Conservation (phyloP, 306 rosid genomes). For the Citrullus amarus region DNA sequence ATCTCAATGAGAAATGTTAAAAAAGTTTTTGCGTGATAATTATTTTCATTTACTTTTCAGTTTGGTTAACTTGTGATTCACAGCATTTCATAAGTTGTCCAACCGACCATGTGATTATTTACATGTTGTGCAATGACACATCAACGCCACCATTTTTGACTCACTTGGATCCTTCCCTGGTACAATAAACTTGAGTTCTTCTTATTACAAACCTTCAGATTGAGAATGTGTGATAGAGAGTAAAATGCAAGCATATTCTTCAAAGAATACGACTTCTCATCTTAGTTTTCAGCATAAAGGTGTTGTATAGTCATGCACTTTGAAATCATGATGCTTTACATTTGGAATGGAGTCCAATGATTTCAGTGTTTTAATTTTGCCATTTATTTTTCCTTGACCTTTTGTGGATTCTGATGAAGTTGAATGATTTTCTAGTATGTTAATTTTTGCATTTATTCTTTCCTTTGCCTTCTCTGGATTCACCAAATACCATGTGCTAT, state of each 20-base stretch:
- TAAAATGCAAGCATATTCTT: slow-evolving; percentile 2
- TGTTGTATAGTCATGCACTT: not conserved
- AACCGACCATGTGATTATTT: not conserved
- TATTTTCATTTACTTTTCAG: not conserved
- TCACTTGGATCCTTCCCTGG: not conserved
- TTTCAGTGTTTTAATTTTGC: not conserved
- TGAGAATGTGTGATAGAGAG: not conserved
- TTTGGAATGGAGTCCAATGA: not conserved
- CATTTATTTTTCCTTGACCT: not conserved
- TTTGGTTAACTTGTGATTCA: not conserved
- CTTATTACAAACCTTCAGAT: not conserved
- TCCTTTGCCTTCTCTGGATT: not conserved
- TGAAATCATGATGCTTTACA: slow-evolving; percentile 1
- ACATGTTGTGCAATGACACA: not conserved
- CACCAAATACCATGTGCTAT: not conserved
- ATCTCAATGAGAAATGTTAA: not conserved
- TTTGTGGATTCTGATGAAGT: not conserved
- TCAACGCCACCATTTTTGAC: not conserved
- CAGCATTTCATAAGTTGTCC: not conserved
- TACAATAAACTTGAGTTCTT: not conserved
- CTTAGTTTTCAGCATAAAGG: slow-evolving; percentile 4
- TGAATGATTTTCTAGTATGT: not conserved
- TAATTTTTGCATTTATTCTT: not conserved
- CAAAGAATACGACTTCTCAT: not conserved
- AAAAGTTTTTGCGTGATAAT: not conserved